phyloP scores from a whole-genome alignment of 345 rosid species.

The Linum usitatissimum region DNA sequence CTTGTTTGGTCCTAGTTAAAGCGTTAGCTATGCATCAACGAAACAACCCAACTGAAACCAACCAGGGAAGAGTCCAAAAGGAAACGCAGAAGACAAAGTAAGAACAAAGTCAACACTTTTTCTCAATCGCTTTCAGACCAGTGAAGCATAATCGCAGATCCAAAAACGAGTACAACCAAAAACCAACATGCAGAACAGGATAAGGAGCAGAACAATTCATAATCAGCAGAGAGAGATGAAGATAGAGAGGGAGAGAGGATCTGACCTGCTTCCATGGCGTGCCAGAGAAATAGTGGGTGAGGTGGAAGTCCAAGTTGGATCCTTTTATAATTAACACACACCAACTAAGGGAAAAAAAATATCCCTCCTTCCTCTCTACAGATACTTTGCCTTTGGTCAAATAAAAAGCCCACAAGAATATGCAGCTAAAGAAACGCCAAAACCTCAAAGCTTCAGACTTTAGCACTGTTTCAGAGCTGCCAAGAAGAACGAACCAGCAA shows the following conservation, averaged over 20 bases:
- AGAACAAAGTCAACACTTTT: neutral
- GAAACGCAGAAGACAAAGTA: neutral
- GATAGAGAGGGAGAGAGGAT: neutral
- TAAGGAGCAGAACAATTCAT: neutral
- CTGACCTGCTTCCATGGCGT: constrained; percentile 29
- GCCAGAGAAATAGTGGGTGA: constrained; percentile 21
- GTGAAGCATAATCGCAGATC: too few species aligned
- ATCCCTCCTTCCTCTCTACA: constrained; percentile 9
- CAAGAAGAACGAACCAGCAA: too few species aligned
- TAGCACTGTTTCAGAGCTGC: too few species aligned
- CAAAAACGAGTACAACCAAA: neutral
- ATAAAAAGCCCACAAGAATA: neutral
- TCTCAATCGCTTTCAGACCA: neutral
- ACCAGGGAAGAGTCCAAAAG: neutral
- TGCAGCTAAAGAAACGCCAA: neutral
- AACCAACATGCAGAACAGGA: neutral
- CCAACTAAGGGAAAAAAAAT: neutral
- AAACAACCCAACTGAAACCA: neutral
- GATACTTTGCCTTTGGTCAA: constrained; percentile 2
- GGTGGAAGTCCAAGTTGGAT: constrained; percentile 55
- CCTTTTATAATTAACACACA: constrained; percentile 4
- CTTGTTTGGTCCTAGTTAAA: neutral
- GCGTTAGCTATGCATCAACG: neutral
- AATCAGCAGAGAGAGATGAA: neutral
- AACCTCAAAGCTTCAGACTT: too few species aligned